These are phyloP conservation scores for Annulohypoxylon truncatum DNA, from an alignment of 2,329 filamentous ascomycete genomes.

Conservation along the genomic window DNA sequence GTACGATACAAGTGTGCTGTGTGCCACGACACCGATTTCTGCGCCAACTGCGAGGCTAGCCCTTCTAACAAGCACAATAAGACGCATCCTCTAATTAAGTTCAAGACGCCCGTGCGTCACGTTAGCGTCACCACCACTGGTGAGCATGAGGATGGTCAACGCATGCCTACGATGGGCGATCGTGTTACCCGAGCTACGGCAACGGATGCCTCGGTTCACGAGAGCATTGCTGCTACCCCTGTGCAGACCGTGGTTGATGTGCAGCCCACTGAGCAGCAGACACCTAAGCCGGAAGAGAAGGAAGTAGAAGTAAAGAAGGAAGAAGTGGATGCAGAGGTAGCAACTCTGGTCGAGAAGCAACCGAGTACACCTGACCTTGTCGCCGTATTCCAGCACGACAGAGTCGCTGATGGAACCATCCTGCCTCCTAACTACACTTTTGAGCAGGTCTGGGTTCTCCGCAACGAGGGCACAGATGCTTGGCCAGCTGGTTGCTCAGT, in stretches of 20 bases:
- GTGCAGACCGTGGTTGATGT: slow-evolving; percentile 81
- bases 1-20: slow-evolving; percentile 97
- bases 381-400: slow-evolving; percentile 80
- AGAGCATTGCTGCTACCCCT: slow-evolving; percentile 56
- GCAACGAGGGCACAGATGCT: slow-evolving; percentile 79
- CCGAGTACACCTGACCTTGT: slow-evolving; percentile 50
- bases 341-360: slow-evolving; percentile 42
- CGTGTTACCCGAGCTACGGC: slow-evolving; percentile 64
- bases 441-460: slow-evolving; percentile 90
- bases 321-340: slow-evolving; percentile 23
- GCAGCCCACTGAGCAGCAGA: slow-evolving; percentile 67
- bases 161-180: slow-evolving; percentile 80
- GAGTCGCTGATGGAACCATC: slow-evolving; percentile 79
- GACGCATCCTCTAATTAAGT: slow-evolving; percentile 97
- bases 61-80: slow-evolving; percentile 88
- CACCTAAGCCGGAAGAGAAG: slow-evolving; percentile 44
- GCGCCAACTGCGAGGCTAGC: slow-evolving; percentile 89
- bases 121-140: slow-evolving; percentile 88
- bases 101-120: slow-evolving; percentile 90
- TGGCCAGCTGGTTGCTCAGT: slow-evolving; percentile 94
- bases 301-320: slow-evolving; percentile 47
- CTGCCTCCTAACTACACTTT: slow-evolving; percentile 79
- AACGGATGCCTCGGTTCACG: slow-evolving; percentile 63
- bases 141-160: slow-evolving; percentile 76
- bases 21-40: slow-evolving; percentile 95